Evolutionary conservation across 129 eudicot genomes (phyloP), one percentile per base, ranked within the genome.

Genomic region (Deinandra increscens): DNA sequence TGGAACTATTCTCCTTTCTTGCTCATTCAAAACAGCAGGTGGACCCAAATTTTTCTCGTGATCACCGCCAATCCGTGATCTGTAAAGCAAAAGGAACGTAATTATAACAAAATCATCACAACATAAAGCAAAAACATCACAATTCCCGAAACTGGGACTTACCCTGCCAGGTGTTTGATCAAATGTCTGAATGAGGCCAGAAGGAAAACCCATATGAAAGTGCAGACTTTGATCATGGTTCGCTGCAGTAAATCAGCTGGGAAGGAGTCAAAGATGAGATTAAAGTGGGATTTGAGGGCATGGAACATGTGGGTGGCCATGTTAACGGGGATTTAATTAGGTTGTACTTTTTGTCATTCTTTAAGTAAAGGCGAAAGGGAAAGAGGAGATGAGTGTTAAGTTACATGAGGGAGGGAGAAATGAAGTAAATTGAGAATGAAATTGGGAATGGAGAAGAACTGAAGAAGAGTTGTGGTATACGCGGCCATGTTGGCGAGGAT

Each of bases 351-450:
- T 60, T 56, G 55, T 60, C 84, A 78, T 71, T 54, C 6, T 41
- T 56, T 11, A 88, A 78, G 87, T 66, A 84, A 84, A 87, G 85
- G 68, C 29, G 42, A 69, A 68, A 78, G 79, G 34, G 38, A 43
- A 64, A 9, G 60, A 39, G 51, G 55, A 14, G 65, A 12, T 42
- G 56, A 66, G 78, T 75, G 50, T 7, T 72, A 59, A n/a, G n/a
- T n/a, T 72, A 59, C 54, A 62, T 68, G 60, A 71, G 66, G 75
- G 76, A 62, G 74, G n/a, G 76, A 62, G 74, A 9, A 36, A 15
- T 13, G 26, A 22, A 39, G 72, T n/a, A n/a, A n/a, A n/a, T n/a
- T n/a, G n/a, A n/a, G n/a, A n/a, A n/a, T n/a, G n/a, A n/a, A n/a
- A n/a, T n/a, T n/a, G n/a, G n/a, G 5, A 33, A n/a, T 12, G 37